phyloP scores from a whole-genome alignment of 2,329 filamentous ascomycete species.

The Aspergillus pseudoterreus region DNA sequence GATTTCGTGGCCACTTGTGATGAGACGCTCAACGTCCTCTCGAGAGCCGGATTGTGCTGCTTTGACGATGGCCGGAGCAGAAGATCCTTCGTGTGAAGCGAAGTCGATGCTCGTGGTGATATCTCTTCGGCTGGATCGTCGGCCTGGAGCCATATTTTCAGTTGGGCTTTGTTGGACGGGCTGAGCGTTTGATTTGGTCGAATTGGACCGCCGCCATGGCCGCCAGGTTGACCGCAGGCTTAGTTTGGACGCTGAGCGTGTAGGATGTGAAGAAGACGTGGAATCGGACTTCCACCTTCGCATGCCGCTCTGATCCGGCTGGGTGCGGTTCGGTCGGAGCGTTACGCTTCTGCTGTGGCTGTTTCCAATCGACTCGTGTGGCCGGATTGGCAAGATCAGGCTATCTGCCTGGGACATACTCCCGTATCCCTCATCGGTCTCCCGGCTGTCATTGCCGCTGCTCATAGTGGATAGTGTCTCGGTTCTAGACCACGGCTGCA shows the following conservation, averaged over 20 bases:
- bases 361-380: conserved; percentile 11
- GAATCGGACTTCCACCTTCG: conserved; percentile 20
- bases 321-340: conserved; percentile 7
- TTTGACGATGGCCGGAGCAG: conserved; percentile 33
- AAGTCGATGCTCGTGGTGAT: conserved; percentile 36
- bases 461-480: conserved; percentile 5
- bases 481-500: conserved; percentile 12
- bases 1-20: conserved; percentile 28
- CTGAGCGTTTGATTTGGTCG: conserved; percentile 1
- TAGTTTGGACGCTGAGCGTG: conserved; percentile 16
- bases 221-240: conserved; percentile 17
- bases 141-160: neutral
- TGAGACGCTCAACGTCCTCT: conserved; percentile 31
- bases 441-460: conserved; percentile 14
- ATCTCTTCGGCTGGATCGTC: conserved; percentile 18
- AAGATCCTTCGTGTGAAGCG: conserved; percentile 21
- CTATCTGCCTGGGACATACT: conserved; percentile 14
- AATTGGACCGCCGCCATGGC: conserved; percentile 13
- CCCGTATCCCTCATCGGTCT: conserved; percentile 27
- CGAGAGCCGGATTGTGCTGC: conserved; percentile 33
- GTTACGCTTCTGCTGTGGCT: conserved; percentile 19
- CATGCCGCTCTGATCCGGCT: conserved; percentile 6
- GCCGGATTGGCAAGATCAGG: conserved; percentile 12
- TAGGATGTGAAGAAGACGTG: conserved; percentile 3
- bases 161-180: conserved; percentile 11